These are phyloP conservation scores for Rhododendron molle DNA, from an alignment of 148 eudicot species.

Conservation along the genomic window DNA sequence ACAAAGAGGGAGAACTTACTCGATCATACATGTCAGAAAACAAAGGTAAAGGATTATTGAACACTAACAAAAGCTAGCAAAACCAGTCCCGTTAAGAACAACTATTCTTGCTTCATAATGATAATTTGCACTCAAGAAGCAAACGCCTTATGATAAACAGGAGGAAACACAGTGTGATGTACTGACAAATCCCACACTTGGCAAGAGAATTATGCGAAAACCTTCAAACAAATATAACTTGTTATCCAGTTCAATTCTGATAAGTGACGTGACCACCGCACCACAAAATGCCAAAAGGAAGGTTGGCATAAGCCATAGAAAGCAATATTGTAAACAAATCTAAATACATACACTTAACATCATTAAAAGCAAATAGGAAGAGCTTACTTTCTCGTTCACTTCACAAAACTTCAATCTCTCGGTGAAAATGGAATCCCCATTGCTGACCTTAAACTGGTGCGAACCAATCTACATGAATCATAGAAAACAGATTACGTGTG, in stretches of 20 bases:
- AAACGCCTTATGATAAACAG: neutral
- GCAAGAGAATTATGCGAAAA: neutral
- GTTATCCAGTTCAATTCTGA: neutral
- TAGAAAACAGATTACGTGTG: neutral
- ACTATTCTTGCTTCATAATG: neutral
- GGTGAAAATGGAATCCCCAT: slow-evolving; percentile 73
- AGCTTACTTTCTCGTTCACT: slow-evolving; percentile 80
- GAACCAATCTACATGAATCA: slow-evolving; percentile 69
- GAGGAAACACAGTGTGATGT: neutral
- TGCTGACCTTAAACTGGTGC: slow-evolving; percentile 98
- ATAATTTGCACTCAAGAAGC: neutral
- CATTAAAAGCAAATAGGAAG: neutral
- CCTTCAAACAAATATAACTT: neutral
- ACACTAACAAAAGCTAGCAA: neutral
- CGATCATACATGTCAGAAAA: neutral
- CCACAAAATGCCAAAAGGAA: neutral
- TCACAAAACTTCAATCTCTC: slow-evolving; percentile 89
- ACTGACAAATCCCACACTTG: neutral
- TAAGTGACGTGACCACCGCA: neutral
- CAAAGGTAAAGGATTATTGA: neutral
- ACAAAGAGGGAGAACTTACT: neutral
- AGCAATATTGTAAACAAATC: neutral
- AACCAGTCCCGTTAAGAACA: neutral
- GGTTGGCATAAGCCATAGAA: neutral
- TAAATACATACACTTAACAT: neutral